These are phyloP conservation scores for Polytrichum commune DNA, from an alignment of 225 moss, liverwort and hornwort species.

Conservation along the genomic window DNA sequence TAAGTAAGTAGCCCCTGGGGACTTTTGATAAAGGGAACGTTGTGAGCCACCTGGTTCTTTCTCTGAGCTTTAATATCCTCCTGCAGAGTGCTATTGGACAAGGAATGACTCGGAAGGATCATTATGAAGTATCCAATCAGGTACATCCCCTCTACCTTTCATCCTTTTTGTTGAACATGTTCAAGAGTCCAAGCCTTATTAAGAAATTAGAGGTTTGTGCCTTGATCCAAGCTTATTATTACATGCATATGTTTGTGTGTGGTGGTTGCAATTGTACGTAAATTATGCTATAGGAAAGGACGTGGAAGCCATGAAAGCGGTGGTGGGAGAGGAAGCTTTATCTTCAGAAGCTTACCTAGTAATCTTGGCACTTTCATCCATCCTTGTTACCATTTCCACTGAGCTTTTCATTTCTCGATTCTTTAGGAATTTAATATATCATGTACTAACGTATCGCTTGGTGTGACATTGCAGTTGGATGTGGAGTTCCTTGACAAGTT, in stretches of 20 bases:
- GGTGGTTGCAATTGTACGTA: slow-evolving; percentile 73
- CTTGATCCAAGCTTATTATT: background rate
- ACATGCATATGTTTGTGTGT: background rate
- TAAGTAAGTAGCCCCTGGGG: too few species aligned
- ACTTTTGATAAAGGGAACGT: too few species aligned
- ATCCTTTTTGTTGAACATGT: background rate
- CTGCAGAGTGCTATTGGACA: slow-evolving; percentile 75
- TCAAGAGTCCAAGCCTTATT: too few species aligned
- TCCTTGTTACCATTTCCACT: background rate
- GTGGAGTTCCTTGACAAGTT: slow-evolving; percentile 51
- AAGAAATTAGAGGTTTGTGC: too few species aligned
- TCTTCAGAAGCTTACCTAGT: slow-evolving; percentile 88
- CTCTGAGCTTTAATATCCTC: background rate
- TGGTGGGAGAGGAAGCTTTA: slow-evolving; percentile 96
- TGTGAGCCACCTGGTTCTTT: background rate
- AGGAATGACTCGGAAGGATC: slow-evolving; percentile 82
- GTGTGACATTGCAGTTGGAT: slow-evolving; percentile 23
- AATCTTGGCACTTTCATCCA: background rate
- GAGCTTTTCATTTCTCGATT: background rate
- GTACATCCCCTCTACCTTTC: background rate
- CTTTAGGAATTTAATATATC: background rate
- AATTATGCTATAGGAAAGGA: slow-evolving; percentile 98
- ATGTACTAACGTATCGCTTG: background rate
- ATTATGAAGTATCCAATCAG: slow-evolving; percentile 70
- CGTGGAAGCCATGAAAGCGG: slow-evolving; percentile 98